Evolutionary conservation across 345 rosid species (phyloP), one percentile per base, ranked within the genome.

Genomic region (Hypericum perforatum): DNA sequence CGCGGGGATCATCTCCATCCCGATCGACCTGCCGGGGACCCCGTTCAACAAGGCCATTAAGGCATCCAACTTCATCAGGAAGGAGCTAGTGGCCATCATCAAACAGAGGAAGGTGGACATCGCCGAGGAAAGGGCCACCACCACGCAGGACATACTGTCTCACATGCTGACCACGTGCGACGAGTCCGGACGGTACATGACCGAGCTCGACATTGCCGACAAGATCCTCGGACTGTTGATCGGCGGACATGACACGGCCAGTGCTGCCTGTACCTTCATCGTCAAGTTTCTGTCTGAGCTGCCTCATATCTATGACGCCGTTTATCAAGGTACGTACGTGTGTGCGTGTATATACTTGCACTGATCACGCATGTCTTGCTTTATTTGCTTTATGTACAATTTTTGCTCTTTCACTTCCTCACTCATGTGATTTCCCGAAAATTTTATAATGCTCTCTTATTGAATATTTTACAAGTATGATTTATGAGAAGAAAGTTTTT

Each of bases 211-310:
- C 2, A 59, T 65, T 12, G 71, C 74, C 4, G 65, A 73, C 32
- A 73, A 73, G 60, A 73, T 73, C 43, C 63, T 73, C 2, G 74
- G 71, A 0, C 37, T 73, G 38, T 52, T 69, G 52, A 52, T 73
- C 49, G 78, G 74, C 5, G 71, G 78, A n/a, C 74, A 73, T 49
- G 69, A 73, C 53, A 73, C 74, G 0, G 71, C 78, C 16, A 69
- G 74, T 41, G 68, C 66, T 37, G 70, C 71, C 47, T 73, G 69
- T 22, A 69, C 74, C 44, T 69, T 69, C 61, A 43, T 69, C 48
- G 71, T 73, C 58, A 65, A 69, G 56, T 73, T 54, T 44, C 74
- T 69, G 5, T 53, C 69, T 22, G 58, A 69, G 53, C 71, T 69
- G 11, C 74, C 71, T 16, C 57, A 59, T 3, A 54, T 73, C 39